Base-by-base conservation (phyloP, 192 early-diverging fungal genomes). In the Coemansia sp. region DNA sequence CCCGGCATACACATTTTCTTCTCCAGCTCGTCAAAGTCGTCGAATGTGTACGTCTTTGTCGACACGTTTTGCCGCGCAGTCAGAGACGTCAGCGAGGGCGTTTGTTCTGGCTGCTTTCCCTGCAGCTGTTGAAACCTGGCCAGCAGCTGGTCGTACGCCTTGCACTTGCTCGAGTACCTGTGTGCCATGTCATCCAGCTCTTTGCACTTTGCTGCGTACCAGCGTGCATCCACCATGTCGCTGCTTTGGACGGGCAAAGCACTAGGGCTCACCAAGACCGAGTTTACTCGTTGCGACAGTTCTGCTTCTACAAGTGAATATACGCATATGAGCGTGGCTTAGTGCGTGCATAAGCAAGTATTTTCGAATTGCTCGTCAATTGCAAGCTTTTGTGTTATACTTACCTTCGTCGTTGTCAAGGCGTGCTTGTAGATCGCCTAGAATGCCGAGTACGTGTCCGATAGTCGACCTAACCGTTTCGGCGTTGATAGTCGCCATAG, bases 11-110 rank as follows among this genome's bases (percentile, higher is more conserved):
- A 45, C 72, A 73, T 73, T 9, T 32, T 25, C 58, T 64, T 52
- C 24, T 67, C 72, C 12, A 73, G 35, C 56, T 67, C 65, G 32
- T 73, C 72, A 54, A 73, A 64, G 53, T 73, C 72, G 12, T 73
- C 72, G 19, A 73, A 73, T n/a, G 72, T 73, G 27, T 62, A 50
- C n/a, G 50, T 21, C 41, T 52, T 59, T 21, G 38, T 35, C 12
- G 56, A 51, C 23, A 32, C 22, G 29, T 17, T 25, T 7, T 41
- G 39, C 39, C 39, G 39, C 7, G 50, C 50, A 22, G 19, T 19
- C 21, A 52, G 23, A 22, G 21, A 24, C 6, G 50, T 52, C 50
- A 52, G 23, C 17, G 23, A 19, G 7, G 50, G 10, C 19, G 50
- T 9, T 6, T 22, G 50, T 9, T 52, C 10, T 24, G 17, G 19